These are phyloP conservation scores for Eutrema salsugineum DNA, from an alignment of 441 rosid genomes.

Conservation along the genomic window DNA sequence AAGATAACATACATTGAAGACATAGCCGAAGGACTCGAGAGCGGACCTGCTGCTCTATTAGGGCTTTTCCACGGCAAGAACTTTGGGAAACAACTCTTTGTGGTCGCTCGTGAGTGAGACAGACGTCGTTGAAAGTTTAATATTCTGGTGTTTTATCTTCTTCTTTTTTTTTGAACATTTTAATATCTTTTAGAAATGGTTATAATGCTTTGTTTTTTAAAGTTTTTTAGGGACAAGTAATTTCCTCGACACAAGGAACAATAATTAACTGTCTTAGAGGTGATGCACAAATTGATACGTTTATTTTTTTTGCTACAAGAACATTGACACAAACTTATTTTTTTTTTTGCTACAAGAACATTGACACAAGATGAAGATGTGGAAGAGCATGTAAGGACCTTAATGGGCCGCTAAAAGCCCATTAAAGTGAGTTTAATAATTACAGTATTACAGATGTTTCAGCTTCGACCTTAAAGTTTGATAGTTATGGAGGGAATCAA, in stretches of 20 bases:
- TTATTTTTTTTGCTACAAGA: too few relatives aligned
- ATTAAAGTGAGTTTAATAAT: not conserved
- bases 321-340: too few relatives aligned
- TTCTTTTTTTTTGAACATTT: too few relatives aligned
- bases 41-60: constrained; percentile 24
- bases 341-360: too few relatives aligned
- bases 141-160: not conserved
- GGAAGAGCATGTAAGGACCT: too few relatives aligned
- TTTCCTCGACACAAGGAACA: not conserved
- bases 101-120: constrained; percentile 17
- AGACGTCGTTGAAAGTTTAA: not conserved
- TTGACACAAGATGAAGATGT: too few relatives aligned
- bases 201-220: not conserved
- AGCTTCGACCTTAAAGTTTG: not conserved
- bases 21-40: constrained; percentile 20
- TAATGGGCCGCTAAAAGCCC: constrained; percentile 11
- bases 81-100: constrained; percentile 21
- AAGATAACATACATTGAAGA: constrained; percentile 25
- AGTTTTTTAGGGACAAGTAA: not conserved
- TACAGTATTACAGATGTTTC: not conserved
- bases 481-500: constrained; percentile 14
- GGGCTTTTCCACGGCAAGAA: constrained; percentile 28
- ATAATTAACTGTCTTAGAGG: too few relatives aligned
- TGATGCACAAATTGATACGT: too few relatives aligned
- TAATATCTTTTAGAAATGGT: not conserved